Conservation (phyloP, 2,329 filamentous ascomycete species). For the Sporothrix brasiliensis region DNA sequence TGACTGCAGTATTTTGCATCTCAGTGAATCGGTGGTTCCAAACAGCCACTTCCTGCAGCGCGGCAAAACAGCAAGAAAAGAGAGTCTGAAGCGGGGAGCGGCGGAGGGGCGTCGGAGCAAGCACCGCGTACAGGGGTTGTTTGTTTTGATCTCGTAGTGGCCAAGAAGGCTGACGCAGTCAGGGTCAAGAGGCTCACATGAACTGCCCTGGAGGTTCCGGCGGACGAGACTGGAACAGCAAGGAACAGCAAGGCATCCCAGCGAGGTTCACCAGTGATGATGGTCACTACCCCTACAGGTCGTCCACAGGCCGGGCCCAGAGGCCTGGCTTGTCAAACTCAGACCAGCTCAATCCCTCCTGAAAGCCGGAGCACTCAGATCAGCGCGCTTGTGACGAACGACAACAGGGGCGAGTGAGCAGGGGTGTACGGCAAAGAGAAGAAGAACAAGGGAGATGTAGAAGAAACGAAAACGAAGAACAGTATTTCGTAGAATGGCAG, state of each 20-base stretch:
- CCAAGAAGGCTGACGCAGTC: neutral
- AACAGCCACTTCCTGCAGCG: neutral
- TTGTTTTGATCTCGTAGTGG: slow-evolving; percentile 8
- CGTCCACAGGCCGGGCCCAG: neutral
- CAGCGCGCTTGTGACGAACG: slow-evolving; percentile 3
- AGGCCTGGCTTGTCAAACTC: neutral
- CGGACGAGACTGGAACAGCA: neutral
- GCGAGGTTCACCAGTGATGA: too few relatives aligned
- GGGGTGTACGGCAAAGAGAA: neutral
- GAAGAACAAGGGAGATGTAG: neutral
- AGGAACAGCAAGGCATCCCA: neutral
- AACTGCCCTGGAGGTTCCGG: too few relatives aligned
- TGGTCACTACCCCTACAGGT: slow-evolving; percentile 1
- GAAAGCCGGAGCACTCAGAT: slow-evolving; percentile 12
- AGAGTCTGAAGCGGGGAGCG: neutral
- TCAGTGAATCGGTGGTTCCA: slow-evolving; percentile 3
- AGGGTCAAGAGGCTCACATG: neutral
- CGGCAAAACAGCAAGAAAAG: neutral
- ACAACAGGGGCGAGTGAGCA: neutral
- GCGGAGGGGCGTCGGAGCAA: neutral
- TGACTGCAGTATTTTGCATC: slow-evolving; percentile 16
- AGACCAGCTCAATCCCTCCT: neutral
- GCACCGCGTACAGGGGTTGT: neutral
- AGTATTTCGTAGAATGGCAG: slow-evolving; percentile 36
- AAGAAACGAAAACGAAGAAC: slow-evolving; percentile 7